Percentiles rank a stretch among this genome's conserved stretches.
These are phyloP conservation scores for Globisporangium radiosum DNA, from an alignment of 352 stramenopile species.

Conservation along the genomic window DNA sequence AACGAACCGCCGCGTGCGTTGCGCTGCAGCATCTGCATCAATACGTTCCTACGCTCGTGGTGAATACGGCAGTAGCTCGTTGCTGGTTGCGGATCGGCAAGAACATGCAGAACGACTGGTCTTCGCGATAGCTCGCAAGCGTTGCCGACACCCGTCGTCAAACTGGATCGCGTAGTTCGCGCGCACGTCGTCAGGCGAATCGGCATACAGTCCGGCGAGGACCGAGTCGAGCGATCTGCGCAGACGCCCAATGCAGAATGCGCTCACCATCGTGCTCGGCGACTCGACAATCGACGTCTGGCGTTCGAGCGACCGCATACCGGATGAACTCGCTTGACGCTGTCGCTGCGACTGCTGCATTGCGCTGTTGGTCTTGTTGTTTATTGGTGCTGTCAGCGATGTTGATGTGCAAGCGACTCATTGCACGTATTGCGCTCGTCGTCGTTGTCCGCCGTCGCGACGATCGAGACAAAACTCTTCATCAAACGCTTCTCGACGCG, in stretches of 20 bases:
- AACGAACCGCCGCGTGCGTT: slow-evolving; percentile 11
- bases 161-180: slow-evolving; percentile 47
- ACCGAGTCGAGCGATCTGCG: slow-evolving; percentile 37
- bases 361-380: not conserved
- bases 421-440: slow-evolving; percentile 6
- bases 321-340: not conserved
- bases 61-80: slow-evolving; percentile 34
- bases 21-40: slow-evolving; percentile 49
- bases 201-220: slow-evolving; percentile 47
- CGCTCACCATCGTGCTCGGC: slow-evolving; percentile 36
- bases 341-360: not conserved
- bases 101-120: slow-evolving; percentile 54
- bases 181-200: slow-evolving; percentile 26
- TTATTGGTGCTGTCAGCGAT: no score
- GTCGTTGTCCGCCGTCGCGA: not conserved
- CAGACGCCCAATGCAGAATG: slow-evolving; percentile 44
- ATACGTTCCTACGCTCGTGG: slow-evolving; percentile 38
- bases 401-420: not conserved
- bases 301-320: not conserved
- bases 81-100: slow-evolving; percentile 37
- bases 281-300: slow-evolving; percentile 14
- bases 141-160: slow-evolving; percentile 20
- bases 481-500: slow-evolving; percentile 21
- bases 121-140: slow-evolving; percentile 32
- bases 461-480: slow-evolving; percentile 3